Evolutionary conservation across 768 basidiomycete genomes (phyloP).

Genomic region (Tremella yokohamensis): DNA sequence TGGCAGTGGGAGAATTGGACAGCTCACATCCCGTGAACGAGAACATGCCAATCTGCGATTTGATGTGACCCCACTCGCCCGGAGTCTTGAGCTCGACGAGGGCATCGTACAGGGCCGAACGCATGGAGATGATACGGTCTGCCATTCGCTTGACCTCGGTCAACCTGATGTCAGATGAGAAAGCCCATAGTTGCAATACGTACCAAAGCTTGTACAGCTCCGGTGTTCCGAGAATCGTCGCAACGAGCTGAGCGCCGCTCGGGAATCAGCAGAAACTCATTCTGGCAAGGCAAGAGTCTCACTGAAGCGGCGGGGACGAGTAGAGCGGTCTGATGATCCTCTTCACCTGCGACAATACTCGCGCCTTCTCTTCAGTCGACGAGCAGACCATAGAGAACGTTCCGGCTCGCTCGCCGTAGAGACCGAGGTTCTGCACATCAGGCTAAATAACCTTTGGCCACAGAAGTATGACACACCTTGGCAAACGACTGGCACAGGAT

Average conservation of each 20-base stretch:
- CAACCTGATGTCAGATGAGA: constrained; percentile 23
- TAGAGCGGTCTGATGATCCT: constrained; percentile 94
- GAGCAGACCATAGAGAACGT: constrained; percentile 76
- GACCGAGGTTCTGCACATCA: constrained; percentile 72
- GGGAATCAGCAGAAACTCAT: constrained; percentile 5
- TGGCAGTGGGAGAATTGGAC: not conserved
- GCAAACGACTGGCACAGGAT: constrained; percentile 96
- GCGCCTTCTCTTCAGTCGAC: constrained; percentile 65
- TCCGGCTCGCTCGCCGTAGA: constrained; percentile 96
- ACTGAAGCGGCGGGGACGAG: constrained; percentile 81
- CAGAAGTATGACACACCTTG: constrained; percentile 55
- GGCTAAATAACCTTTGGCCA: not conserved
- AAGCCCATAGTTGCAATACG: constrained; percentile 8
- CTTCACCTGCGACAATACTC: constrained; percentile 89
- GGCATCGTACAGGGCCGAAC: constrained; percentile 63
- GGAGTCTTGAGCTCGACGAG: constrained; percentile 72
- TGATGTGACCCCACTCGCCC: constrained; percentile 90
- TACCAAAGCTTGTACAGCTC: constrained; percentile 47
- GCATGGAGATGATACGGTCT: constrained; percentile 85
- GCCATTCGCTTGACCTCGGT: constrained; percentile 87
- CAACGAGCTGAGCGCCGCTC: constrained; percentile 50
- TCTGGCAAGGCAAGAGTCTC: constrained; percentile 6
- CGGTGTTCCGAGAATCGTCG: constrained; percentile 45
- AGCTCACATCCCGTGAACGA: constrained; percentile 34
- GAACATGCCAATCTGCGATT: constrained; percentile 71